Base-by-base conservation (phyloP, 345 rosid species). In the Aquilaria sinensis region DNA sequence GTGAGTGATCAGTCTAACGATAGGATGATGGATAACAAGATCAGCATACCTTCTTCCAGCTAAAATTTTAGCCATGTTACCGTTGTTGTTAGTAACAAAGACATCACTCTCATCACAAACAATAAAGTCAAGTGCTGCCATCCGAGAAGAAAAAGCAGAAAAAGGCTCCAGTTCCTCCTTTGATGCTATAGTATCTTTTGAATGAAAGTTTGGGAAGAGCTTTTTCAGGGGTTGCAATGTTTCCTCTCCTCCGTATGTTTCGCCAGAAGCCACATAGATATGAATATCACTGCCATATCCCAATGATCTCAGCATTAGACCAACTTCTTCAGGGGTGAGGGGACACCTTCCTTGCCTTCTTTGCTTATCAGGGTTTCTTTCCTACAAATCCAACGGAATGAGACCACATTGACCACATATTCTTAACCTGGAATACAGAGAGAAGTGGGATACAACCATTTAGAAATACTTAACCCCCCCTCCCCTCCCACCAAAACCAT, bases 301-400 rank as follows among this genome's bases (percentile, higher is more conserved):
- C 53, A 95, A 76, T 33, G 96, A 96, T 77, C 99, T 74, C 80
- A 91, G 78, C 96, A 95, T 91, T 71, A 95, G 80, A 63, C 99
- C 99, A 65, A 91, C 91, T 83, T 91, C 97, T 72, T 84, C 82
- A 14, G 99, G 99, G 65, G 97, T 91, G 31, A 89, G 96, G 9
- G 99, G 99, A 71, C 99, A 95, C 72, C 77, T 87, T 72, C 99
- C 99, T 68, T 95, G 99, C 70, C 97, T 76, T 74, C 99, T 87
- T 74, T 87, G 96, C 83, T 74, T 89, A 10, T 95, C 99, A 29
- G 97, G 96, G 66, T 89, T 84, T 55, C 59, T 67, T 51, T 65
- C 66, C 99, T 94, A 85, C 70, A 58, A 65, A 74, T 52, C 61
- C 66, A 67, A 51, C 57, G 23, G 23, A 23, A 69, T 23, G 23